phyloP scores from a whole-genome alignment of 1,284 basidiomycete genomes.

The Tausonia pullulans region DNA sequence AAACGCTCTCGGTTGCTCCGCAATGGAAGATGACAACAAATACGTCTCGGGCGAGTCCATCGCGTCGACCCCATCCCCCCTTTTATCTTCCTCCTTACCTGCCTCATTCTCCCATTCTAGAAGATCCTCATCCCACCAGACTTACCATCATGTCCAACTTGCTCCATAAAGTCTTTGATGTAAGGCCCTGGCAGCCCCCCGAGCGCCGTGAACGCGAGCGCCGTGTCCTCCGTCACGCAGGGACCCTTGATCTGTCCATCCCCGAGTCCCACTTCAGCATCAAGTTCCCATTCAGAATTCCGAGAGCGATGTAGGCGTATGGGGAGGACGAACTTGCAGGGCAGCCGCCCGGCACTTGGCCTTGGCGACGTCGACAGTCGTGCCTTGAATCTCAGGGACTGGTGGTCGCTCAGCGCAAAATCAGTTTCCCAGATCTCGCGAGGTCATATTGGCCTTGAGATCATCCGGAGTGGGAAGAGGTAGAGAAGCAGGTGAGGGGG shows the following conservation, averaged over 20 bases:
- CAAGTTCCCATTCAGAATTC: not conserved
- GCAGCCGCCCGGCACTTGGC: slow-evolving; percentile 82
- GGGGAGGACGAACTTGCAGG: slow-evolving; percentile 46
- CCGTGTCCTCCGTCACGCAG: slow-evolving; percentile 95
- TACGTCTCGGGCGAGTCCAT: too few relatives aligned
- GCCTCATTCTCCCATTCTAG: too few relatives aligned
- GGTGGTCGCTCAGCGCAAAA: not conserved
- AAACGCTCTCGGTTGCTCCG: not conserved
- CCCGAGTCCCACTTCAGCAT: not conserved
- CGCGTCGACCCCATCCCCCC: too few relatives aligned
- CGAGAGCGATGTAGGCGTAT: not conserved
- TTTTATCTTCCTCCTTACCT: too few relatives aligned
- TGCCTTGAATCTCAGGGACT: slow-evolving; percentile 93
- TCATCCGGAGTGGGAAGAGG: not conserved
- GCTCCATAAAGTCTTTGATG: slow-evolving; percentile 82
- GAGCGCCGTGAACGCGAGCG: slow-evolving; percentile 79
- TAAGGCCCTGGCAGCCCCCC: slow-evolving; percentile 90
- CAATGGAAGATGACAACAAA: too few relatives aligned
- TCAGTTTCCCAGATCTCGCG: slow-evolving; percentile 2
- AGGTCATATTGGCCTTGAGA: not conserved
- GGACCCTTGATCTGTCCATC: slow-evolving; percentile 56
- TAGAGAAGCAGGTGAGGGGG: not conserved
- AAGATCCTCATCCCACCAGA: not conserved
- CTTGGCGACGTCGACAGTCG: slow-evolving; percentile 75
- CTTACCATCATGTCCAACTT: slow-evolving; percentile 63